Evolutionary conservation across 805 yeast species (phyloP).

Genomic region (Candida nitratophila): DNA sequence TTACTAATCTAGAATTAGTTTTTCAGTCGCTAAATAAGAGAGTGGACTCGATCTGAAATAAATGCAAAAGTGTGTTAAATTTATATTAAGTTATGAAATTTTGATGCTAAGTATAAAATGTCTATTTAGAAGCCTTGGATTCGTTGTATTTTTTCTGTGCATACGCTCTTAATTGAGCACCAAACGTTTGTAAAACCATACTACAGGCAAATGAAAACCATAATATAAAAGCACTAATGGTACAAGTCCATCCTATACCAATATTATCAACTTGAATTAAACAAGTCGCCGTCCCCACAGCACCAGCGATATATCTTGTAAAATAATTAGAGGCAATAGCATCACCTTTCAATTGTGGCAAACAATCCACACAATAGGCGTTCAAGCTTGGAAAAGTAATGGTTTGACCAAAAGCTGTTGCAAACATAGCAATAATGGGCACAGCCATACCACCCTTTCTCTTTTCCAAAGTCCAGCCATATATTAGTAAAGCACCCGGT

Average conservation of each 20-base stretch:
- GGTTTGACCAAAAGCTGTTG: constrained; percentile 45
- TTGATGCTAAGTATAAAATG: too few relatives aligned
- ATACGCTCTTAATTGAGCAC: constrained; percentile 29
- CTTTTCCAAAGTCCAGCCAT: constrained; percentile 47
- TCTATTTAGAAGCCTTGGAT: not conserved
- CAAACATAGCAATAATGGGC: constrained; percentile 42
- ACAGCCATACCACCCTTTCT: constrained; percentile 48
- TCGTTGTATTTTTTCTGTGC: not conserved
- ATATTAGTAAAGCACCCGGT: constrained; percentile 39
- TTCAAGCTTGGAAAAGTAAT: constrained; percentile 44
- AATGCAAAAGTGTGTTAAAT: too few relatives aligned
- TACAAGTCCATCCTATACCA: constrained; percentile 52
- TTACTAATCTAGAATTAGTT: not conserved
- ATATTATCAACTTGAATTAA: constrained; percentile 37
- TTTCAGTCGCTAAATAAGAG: too few relatives aligned
- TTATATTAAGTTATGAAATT: too few relatives aligned
- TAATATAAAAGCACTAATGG: constrained; percentile 38
- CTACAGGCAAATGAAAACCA: constrained; percentile 30
- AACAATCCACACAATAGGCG: constrained; percentile 51
- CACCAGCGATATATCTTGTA: constrained; percentile 42
- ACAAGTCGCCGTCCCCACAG: constrained; percentile 43
- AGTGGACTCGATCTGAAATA: too few relatives aligned
- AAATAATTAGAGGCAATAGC: constrained; percentile 51
- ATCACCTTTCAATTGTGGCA: constrained; percentile 48
- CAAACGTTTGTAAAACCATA: constrained; percentile 29